Percentiles rank a stretch among this genome's conserved stretches.
Conservation (phyloP, 495 filamentous ascomycete genomes). For the Xylaria bambusicola region DNA sequence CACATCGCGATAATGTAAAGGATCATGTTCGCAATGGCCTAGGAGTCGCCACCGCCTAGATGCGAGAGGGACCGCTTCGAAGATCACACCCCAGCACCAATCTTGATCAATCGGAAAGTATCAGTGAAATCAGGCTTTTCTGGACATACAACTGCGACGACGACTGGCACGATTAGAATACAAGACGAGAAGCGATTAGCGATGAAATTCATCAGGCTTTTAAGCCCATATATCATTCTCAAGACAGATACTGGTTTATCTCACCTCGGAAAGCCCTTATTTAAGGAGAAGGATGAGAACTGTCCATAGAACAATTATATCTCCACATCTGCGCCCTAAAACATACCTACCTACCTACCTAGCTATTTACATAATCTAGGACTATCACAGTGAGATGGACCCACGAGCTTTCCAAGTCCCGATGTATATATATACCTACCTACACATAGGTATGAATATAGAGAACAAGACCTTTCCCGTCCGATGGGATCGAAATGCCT, state of each 20-base stretch:
- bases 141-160: constrained; percentile 54
- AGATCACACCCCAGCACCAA: constrained; percentile 66
- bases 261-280: too few species aligned
- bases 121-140: constrained; percentile 52
- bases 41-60: constrained; percentile 40
- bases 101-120: too few species aligned
- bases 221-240: constrained; percentile 58
- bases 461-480: too few species aligned
- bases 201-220: constrained; percentile 54
- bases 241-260: too few species aligned
- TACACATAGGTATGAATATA: too few species aligned
- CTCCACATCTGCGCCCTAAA: constrained; percentile 42
- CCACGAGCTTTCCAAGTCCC: too few species aligned
- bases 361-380: too few species aligned
- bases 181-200: constrained; percentile 56
- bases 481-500: too few species aligned
- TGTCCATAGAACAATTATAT: background rate
- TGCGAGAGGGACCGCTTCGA: constrained; percentile 42
- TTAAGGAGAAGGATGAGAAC: background rate
- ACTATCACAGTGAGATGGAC: too few species aligned
- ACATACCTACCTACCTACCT: too few species aligned
- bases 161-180: constrained; percentile 59
- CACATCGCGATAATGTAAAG: constrained; percentile 37
- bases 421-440: too few species aligned
- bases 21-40: constrained; percentile 49